Evolutionary conservation across 148 eudicot genomes (phyloP).

Genomic region (Nepenthes mirabilis): DNA sequence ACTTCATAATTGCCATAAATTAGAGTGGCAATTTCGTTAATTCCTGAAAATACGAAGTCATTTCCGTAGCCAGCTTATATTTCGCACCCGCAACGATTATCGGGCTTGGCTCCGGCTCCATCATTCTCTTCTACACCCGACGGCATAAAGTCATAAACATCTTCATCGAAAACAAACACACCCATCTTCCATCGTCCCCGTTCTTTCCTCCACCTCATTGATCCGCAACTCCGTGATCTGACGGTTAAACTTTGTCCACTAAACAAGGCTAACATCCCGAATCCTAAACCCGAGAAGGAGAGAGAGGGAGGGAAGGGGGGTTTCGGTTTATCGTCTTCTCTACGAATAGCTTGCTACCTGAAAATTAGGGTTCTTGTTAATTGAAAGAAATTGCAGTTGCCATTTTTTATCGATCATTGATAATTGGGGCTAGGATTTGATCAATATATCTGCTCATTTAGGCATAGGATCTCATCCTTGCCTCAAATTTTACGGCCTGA

Average conservation of each 20-base stretch:
- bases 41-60: neutral
- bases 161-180: conserved; percentile 52
- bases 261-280: conserved; percentile 14
- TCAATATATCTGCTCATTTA: neutral
- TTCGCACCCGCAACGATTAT: neutral
- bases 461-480: neutral
- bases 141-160: neutral
- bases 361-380: conserved; percentile 23
- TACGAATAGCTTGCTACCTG: neutral
- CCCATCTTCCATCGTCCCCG: conserved; percentile 27
- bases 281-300: conserved; percentile 27
- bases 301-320: conserved; percentile 19
- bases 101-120: neutral
- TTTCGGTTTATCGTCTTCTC: conserved; percentile 2
- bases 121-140: too few species aligned
- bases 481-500: neutral
- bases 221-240: conserved; percentile 32
- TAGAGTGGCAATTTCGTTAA: neutral
- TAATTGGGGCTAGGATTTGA: neutral
- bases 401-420: neutral
- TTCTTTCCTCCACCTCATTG: conserved; percentile 46
- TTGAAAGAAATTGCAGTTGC: neutral
- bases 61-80: neutral
- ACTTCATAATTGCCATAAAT: too few species aligned
- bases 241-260: conserved; percentile 19